Base-by-base conservation (phyloP, 2,329 filamentous ascomycete species). In the Apiospora pterosperma region DNA sequence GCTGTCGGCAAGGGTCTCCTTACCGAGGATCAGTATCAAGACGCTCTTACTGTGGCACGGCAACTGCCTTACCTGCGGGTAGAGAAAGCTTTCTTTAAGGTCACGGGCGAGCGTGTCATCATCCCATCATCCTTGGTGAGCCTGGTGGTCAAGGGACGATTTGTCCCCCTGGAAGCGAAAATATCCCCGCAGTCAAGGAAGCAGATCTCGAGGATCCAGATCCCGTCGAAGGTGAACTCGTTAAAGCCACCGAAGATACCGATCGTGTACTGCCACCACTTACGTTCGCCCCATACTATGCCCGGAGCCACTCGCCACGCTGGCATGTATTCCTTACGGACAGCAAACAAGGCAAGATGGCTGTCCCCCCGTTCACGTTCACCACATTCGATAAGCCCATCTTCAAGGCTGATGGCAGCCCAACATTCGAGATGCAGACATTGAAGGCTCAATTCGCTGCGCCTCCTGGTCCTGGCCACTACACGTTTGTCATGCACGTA, bases 291-390 rank as follows among this genome's bases (percentile, higher is more conserved):
- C 96, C 96, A 5, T 95, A 96, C 79, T 95, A 94, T 71, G 88
- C 93, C 36, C 91, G 93, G 67, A 92, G 97, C 72, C 90, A 97
- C 76, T 91, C 92, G 38, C 95, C 96, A 19, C 87, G 90, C 73
- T 99, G 95, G 95, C 90, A 97, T 74, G 88, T 97, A 59, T 98
- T 99, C 85, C 86, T 99, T 62, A 92, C 93, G 65, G 96, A 99
- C 77, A 91, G 89, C 72, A 97, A 97, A 80, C 92, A 96, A 76
- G 94, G 92, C 74, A 97, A 97, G 80, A 95, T 99, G 79, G 94
- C 95, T 21, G 96, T 99, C 2, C 95, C 95, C 2, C 96, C 96
- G 0, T 97, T 97, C 77, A 93, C 92, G n/a, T 98, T 99, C 79
- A 89, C 90, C 48, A 90, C 90, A 58, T 98, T 99, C 76, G 93